Base-by-base conservation (phyloP, 257 asterid species). In the Leptodermis oblonga region DNA sequence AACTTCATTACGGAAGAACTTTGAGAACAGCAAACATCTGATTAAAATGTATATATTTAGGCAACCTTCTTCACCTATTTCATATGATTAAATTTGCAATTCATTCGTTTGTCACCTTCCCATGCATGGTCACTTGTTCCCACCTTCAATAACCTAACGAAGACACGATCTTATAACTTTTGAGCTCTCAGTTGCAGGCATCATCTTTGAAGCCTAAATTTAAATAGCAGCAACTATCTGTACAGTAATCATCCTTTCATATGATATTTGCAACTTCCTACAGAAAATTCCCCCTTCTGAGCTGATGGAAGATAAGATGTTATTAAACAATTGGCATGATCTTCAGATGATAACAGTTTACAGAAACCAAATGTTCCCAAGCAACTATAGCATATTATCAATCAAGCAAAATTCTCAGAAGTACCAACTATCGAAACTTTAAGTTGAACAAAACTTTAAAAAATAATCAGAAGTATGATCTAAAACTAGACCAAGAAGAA, bases 291-390 rank as follows among this genome's bases (percentile, higher is more conserved):
- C 34, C 4, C 31, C 36, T 12, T 63, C 0, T 14, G 41, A 25
- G 51, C 48, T 63, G 23, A 14, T 37, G 68, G 55, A 64, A 42
- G 34, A 17, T 43, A 37, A 43, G 69, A 26, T 64, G 55, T 6
- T 20, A 5, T 26, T 63, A 41, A 22, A 26, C 33, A 48, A 48
- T 67, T 48, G 45, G 61, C 17, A 34, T 31, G 15, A 49, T 49
- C 48, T 67, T 34, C 22, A 69, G 13, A 3, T 11, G 31, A 26
- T 11, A 39, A 23, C 42, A 49, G 51, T 36, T 25, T 28, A 37
- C 41, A 55, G 39, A 58, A 30, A 18, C 41, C 22, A 12, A 20
- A 30, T 28, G 42, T 58, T 58, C 12, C 22, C 13, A 1, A 58
- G 41, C 4, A 5, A 58, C 13, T 14, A n/a, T 36, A 28, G 26